Evolutionary conservation across 2,329 filamentous ascomycete genomes (phyloP).

Genomic region (Aspergillus sergii): DNA sequence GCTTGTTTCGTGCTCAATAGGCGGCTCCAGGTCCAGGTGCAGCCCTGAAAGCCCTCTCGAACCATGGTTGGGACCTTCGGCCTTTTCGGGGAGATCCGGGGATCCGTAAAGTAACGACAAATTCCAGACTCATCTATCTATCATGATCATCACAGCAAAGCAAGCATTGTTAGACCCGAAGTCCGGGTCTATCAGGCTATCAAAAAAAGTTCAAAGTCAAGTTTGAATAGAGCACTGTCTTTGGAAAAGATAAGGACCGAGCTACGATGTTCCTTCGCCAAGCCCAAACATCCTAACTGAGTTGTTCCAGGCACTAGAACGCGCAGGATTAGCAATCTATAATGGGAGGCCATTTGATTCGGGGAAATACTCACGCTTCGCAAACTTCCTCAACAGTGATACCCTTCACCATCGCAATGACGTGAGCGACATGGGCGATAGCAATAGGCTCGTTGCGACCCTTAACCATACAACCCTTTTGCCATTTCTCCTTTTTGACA

Average conservation of each 20-base stretch:
- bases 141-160: background rate
- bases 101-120: background rate
- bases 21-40: background rate
- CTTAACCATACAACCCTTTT: slow-evolving; percentile 85
- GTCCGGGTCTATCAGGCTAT: background rate
- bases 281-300: slow-evolving; percentile 78
- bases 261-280: slow-evolving; percentile 46
- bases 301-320: slow-evolving; percentile 70
- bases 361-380: slow-evolving; percentile 62
- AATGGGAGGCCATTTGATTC: background rate
- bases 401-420: slow-evolving; percentile 83
- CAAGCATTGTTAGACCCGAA: background rate
- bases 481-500: slow-evolving; percentile 96
- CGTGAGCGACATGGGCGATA: slow-evolving; percentile 84
- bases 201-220: background rate
- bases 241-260: background rate
- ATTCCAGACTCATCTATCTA: slow-evolving; percentile 5
- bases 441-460: slow-evolving; percentile 90
- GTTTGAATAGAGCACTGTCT: background rate
- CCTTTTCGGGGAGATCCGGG: slow-evolving; percentile 1
- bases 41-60: background rate
- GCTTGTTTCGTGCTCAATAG: background rate
- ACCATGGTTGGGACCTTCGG: background rate
- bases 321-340: slow-evolving; percentile 24
- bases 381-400: slow-evolving; percentile 78